phyloP scores from a whole-genome alignment of 1,284 basidiomycete species.

The Ceratobasidium sp. region DNA sequence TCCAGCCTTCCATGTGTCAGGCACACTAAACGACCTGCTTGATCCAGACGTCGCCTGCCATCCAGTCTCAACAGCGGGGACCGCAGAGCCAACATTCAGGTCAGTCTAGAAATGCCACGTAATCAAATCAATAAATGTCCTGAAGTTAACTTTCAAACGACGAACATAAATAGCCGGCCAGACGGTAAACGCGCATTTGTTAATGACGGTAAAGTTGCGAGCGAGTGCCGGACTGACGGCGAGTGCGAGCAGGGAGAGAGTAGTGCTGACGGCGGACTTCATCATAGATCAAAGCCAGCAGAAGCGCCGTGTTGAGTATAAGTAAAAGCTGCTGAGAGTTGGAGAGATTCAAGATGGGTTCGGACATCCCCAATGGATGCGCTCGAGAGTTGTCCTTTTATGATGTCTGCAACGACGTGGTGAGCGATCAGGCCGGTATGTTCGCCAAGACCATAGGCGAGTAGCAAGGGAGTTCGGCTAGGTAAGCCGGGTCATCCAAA shows the following conservation, averaged over 20 bases:
- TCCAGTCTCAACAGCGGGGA: slow-evolving; percentile 48
- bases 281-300: slow-evolving; percentile 30
- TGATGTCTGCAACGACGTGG: not conserved
- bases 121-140: slow-evolving; percentile 40
- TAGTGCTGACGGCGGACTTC: slow-evolving; percentile 30
- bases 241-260: slow-evolving; percentile 45
- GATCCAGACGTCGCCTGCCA: slow-evolving; percentile 56
- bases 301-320: slow-evolving; percentile 2
- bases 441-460: not conserved
- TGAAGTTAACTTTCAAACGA: slow-evolving; percentile 45
- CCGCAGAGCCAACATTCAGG: slow-evolving; percentile 41
- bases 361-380: not conserved
- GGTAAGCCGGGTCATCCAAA: not conserved
- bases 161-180: slow-evolving; percentile 49
- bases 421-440: not conserved
- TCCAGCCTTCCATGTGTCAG: slow-evolving; percentile 58
- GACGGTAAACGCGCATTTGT: slow-evolving; percentile 37
- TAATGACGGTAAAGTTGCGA: slow-evolving; percentile 54
- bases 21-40: slow-evolving; percentile 54
- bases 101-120: slow-evolving; percentile 36
- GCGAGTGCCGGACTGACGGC: slow-evolving; percentile 47
- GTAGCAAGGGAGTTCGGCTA: not conserved
- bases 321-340: slow-evolving; percentile 2
- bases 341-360: slow-evolving; percentile 4
- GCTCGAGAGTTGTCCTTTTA: not conserved